A percentile compares a stretch with the other conserved stretches of the same genome.
Evolutionary conservation across 2,329 filamentous ascomycete species (phyloP).

Genomic region (Colletotrichum ledebouriae): DNA sequence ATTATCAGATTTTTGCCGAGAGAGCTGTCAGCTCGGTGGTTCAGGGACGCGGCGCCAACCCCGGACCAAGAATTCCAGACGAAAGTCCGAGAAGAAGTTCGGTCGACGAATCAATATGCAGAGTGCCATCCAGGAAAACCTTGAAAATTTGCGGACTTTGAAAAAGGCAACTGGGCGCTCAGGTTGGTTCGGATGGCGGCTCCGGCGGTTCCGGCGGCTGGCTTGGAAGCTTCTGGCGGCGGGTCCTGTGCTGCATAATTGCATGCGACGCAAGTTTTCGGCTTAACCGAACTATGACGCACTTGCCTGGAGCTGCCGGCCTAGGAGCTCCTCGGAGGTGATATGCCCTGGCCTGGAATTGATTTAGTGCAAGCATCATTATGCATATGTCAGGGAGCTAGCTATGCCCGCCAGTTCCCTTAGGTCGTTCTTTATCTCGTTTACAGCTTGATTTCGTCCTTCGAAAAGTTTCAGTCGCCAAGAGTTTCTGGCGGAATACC

Average conservation of each 20-base stretch:
- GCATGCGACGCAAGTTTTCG: conserved; percentile 32
- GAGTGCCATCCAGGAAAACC: not conserved
- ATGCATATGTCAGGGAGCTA: conserved; percentile 37
- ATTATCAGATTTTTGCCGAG: conserved; percentile 19
- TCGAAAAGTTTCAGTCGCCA: not conserved
- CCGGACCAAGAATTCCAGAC: conserved; percentile 19
- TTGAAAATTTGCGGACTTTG: not conserved
- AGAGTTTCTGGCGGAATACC: not conserved
- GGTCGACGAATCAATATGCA: conserved; percentile 7
- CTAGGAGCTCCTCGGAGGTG: conserved; percentile 36
- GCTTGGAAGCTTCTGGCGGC: conserved; percentile 22
- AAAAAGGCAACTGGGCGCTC: too few relatives aligned
- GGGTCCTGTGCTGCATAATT: conserved; percentile 30
- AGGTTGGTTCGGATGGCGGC: not conserved
- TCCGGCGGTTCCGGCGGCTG: not conserved
- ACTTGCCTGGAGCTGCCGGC: conserved; percentile 27
- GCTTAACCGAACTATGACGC: conserved; percentile 41
- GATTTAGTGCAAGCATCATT: conserved; percentile 40
- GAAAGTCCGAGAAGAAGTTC: conserved; percentile 37
- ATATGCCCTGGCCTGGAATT: conserved; percentile 26
- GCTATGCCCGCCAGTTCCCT: conserved; percentile 27
- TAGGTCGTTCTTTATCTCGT: conserved; percentile 11
- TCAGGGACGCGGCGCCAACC: conserved; percentile 29
- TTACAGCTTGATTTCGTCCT: conserved; percentile 13
- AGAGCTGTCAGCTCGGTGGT: conserved; percentile 32